Base-by-base conservation (phyloP, 148 eudicot genomes). In the Arbutus unedo region DNA sequence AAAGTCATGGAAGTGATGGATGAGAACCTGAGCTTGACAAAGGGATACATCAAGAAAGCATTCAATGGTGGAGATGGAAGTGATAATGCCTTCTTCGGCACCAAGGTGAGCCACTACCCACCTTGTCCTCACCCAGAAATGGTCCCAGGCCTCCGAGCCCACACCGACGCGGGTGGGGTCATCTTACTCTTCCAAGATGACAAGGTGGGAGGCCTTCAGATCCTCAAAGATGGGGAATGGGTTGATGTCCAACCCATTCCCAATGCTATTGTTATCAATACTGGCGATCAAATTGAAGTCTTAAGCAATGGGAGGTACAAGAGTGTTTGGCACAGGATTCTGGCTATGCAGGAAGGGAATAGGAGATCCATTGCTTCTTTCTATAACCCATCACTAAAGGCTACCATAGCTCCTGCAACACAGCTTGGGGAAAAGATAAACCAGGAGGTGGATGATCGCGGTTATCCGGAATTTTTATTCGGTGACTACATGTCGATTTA, bases 21-120 rank as follows among this genome's bases (percentile, higher is more conserved):
- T 75, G 98, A 96, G 84, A 96, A 96, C 86, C 74, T 96, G 62
- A 94, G 99, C 19, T 80, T 96, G 16, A 93, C 91, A 56, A 94
- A 83, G 57, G 98, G 93, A 19, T 91, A 91, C 97, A 96, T 94
- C 76, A 93, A 93, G 82, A 85, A 81, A 8, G 92, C 93, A 53
- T 96, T 96, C 87, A 89, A 91, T 62, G 84, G 88, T 5, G 88
- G 82, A 5, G 84, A 71, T 1, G 85, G 54, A 15, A 87, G 81
- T 15, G 81, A 88, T 6, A 79, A 18, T 0, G 97, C 98, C 83
- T 94, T 94, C 75, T 96, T 96, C n/a, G 99, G 99, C 21, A 96
- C 99, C 59, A 96, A 96, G 85, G 95, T 96, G 44, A 91, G 95
- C 89, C 98, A 94, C 84, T 96, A 94, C 87, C 99, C 99, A 45